Percentiles rank a stretch among this genome's conserved stretches.
Evolutionary conservation across 345 rosid genomes (phyloP).

Genomic region (Populus pruinosa): DNA sequence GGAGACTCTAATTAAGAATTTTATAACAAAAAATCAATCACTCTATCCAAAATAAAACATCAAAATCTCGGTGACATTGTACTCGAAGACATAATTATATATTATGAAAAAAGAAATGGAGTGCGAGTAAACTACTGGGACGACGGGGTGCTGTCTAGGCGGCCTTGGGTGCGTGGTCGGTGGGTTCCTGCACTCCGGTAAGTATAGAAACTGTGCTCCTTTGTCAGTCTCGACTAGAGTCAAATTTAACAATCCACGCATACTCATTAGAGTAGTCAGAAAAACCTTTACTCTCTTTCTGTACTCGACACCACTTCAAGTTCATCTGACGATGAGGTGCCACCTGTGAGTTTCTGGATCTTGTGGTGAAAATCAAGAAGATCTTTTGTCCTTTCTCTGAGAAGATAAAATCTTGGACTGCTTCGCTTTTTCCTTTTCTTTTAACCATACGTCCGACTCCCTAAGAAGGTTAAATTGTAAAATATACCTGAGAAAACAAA

Average conservation of each 20-base stretch:
- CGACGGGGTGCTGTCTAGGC: background rate
- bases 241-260: background rate
- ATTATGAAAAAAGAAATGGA: background rate
- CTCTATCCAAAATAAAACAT: background rate
- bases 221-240: background rate
- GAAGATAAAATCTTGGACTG: background rate
- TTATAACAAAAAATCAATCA: no score
- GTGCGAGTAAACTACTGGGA: background rate
- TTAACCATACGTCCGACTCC: no score
- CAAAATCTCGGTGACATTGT: background rate
- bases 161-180: slow-evolving; percentile 5
- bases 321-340: background rate
- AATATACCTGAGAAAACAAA: no score
- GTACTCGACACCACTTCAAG: background rate
- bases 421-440: background rate
- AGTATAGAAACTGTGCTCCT: background rate
- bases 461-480: background rate
- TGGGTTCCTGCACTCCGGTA: background rate
- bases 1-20: background rate
- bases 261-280: background rate
- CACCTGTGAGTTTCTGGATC: background rate
- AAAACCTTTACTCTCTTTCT: background rate
- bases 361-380: slow-evolving; percentile 1
- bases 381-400: background rate
- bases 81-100: background rate